Conservation (phyloP, 805 yeast species). For the Candida tammaniensis region DNA sequence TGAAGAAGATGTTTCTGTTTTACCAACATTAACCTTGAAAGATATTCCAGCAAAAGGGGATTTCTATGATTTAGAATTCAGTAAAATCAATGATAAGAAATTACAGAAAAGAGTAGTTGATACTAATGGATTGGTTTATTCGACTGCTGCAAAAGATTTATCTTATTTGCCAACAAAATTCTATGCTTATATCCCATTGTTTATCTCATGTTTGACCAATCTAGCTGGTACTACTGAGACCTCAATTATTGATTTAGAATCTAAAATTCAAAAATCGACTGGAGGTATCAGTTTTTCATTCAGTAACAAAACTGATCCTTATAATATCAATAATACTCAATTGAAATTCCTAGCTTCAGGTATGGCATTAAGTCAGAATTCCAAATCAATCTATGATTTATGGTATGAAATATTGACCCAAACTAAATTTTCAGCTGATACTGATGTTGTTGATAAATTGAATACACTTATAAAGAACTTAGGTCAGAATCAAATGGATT, state of each 20-base stretch:
- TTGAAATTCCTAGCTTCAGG: constrained; percentile 63
- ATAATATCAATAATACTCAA: constrained; percentile 43
- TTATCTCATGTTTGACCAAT: constrained; percentile 75
- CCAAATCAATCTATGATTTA: constrained; percentile 56
- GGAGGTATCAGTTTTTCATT: constrained; percentile 78
- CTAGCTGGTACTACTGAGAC: constrained; percentile 74
- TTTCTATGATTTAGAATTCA: constrained; percentile 24
- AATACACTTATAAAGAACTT: constrained; percentile 67
- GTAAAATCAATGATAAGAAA: constrained; percentile 28
- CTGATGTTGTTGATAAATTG: constrained; percentile 54
- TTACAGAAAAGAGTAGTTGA: constrained; percentile 54
- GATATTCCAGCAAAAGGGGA: constrained; percentile 70
- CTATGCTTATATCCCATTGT: constrained; percentile 71
- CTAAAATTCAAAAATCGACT: constrained; percentile 74
- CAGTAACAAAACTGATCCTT: constrained; percentile 55
- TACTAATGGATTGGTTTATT: constrained; percentile 80
- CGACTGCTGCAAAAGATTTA: constrained; percentile 63
- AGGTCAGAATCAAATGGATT: constrained; percentile 74
- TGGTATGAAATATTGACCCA: constrained; percentile 66
- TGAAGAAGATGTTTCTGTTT: constrained; percentile 68
- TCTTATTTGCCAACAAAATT: constrained; percentile 58
- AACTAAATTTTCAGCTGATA: constrained; percentile 60
- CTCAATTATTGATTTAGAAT: constrained; percentile 78
- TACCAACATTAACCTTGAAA: constrained; percentile 71
- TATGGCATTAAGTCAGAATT: constrained; percentile 64